Evolutionary conservation across 805 yeast genomes (phyloP).

Genomic region (Ogataea nakhonphanomensis): DNA sequence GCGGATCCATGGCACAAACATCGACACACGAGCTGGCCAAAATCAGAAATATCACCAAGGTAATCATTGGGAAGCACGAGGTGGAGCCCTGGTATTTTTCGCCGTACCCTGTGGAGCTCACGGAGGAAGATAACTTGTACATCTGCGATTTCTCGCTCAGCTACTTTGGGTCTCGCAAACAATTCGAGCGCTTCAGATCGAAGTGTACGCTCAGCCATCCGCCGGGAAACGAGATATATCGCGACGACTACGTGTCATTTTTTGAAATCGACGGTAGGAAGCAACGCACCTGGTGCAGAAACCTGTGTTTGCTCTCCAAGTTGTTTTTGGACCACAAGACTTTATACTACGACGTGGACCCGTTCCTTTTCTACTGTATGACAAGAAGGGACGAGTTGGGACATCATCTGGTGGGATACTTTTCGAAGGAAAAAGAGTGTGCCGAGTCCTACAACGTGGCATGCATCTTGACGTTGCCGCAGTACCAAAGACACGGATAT

Average conservation of each 20-base stretch:
- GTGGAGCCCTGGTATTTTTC: slow-evolving; percentile 99
- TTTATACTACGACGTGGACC: slow-evolving; percentile 95
- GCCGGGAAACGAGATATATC: slow-evolving; percentile 95
- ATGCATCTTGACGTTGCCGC: slow-evolving; percentile 93
- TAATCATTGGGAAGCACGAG: slow-evolving; percentile 84
- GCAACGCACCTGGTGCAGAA: slow-evolving; percentile 97
- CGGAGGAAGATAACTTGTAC: slow-evolving; percentile 86
- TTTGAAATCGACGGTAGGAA: slow-evolving; percentile 97
- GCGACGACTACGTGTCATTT: slow-evolving; percentile 89
- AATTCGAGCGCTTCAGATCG: slow-evolving; percentile 85
- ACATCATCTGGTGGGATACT: slow-evolving; percentile 94
- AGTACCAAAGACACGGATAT: slow-evolving; percentile 92
- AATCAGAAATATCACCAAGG: slow-evolving; percentile 75
- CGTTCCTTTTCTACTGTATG: slow-evolving; percentile 95
- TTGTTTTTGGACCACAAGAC: slow-evolving; percentile 94
- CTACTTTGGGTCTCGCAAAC: slow-evolving; percentile 84
- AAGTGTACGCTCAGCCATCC: slow-evolving; percentile 93
- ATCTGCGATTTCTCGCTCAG: slow-evolving; percentile 89
- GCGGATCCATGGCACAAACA: slow-evolving; percentile 97
- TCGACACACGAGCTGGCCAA: slow-evolving; percentile 80
- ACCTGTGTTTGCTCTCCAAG: slow-evolving; percentile 85
- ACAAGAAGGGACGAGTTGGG: slow-evolving; percentile 85
- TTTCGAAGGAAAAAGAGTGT: slow-evolving; percentile 94
- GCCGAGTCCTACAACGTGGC: slow-evolving; percentile 96
- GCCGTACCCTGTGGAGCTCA: slow-evolving; percentile 92